These are phyloP conservation scores for Cyclotella atomus DNA, from an alignment of 108 stramenopile genomes.

Conservation along the genomic window DNA sequence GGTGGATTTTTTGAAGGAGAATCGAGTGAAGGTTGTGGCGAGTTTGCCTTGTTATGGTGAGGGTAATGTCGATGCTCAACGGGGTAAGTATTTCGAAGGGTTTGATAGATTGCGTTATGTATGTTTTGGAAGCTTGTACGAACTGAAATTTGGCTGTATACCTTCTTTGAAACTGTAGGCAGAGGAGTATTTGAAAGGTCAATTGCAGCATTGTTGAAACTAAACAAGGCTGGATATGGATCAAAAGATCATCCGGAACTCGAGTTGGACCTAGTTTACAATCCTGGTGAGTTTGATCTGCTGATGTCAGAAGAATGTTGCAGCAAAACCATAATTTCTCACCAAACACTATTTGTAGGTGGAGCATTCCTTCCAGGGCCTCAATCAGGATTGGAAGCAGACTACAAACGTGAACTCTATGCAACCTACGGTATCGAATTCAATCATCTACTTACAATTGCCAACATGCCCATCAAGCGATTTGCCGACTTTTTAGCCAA, in stretches of 20 bases:
- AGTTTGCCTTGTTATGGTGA: slow-evolving; percentile 93
- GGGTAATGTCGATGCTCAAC: slow-evolving; percentile 94
- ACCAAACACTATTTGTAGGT: slow-evolving; percentile 5
- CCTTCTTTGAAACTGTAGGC: slow-evolving; percentile 37
- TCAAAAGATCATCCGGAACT: slow-evolving; percentile 50
- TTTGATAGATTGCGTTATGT: too few species aligned
- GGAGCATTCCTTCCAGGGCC: slow-evolving; percentile 95
- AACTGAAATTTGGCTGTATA: not conserved
- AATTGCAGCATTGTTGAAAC: slow-evolving; percentile 85
- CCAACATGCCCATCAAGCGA: slow-evolving; percentile 99
- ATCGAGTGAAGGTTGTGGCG: slow-evolving; percentile 90
- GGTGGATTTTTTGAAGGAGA: slow-evolving; percentile 89
- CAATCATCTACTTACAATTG: slow-evolving; percentile 91
- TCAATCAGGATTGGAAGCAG: slow-evolving; percentile 74
- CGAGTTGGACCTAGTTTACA: slow-evolving; percentile 94
- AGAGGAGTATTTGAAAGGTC: slow-evolving; percentile 93
- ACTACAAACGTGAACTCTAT: slow-evolving; percentile 88
- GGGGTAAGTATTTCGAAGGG: slow-evolving; percentile 33
- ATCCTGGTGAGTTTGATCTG: slow-evolving; percentile 71
- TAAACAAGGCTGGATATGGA: slow-evolving; percentile 95
- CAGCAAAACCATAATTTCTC: not conserved
- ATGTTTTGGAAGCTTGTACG: not conserved
- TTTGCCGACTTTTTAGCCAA: slow-evolving; percentile 94
- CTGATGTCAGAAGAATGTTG: not conserved
- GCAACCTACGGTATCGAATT: slow-evolving; percentile 94